A percentile compares a stretch with the other conserved stretches of the same genome.
phyloP scores from a whole-genome alignment of 2,329 filamentous ascomycete genomes.

The Colletotrichum sidae region DNA sequence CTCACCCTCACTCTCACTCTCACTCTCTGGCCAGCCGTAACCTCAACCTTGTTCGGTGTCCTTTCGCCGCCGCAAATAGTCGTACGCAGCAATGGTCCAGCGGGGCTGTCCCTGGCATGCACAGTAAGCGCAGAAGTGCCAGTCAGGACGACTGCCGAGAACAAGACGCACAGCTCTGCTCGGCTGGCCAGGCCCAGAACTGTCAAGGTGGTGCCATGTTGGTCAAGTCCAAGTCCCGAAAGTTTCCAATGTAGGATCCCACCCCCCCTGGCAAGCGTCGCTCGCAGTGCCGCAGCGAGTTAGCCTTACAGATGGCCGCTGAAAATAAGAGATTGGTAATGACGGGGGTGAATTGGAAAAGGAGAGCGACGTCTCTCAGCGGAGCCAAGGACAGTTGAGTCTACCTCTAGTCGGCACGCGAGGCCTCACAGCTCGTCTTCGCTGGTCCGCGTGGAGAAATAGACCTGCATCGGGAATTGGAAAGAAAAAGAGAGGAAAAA shows the following conservation, averaged over 20 bases:
- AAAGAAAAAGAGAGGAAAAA: conserved; percentile 3
- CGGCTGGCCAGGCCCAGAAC: conserved; percentile 14
- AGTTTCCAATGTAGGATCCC: conserved; percentile 6
- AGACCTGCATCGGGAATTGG: no score
- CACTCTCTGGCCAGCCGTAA: conserved; percentile 25
- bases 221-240: conserved; percentile 31
- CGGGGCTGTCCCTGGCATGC: not conserved
- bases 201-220: conserved; percentile 35
- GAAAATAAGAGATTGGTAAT: conserved; percentile 32
- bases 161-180: conserved; percentile 9
- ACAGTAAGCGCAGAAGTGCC: conserved; percentile 26
- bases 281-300: conserved; percentile 31
- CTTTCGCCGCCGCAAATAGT: conserved; percentile 8
- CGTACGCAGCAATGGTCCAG: conserved; percentile 19
- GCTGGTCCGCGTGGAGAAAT: no score
- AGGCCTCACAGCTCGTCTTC: conserved; percentile 15
- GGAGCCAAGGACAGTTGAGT: no score
- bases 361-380: conserved; percentile 6
- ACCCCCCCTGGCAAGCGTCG: conserved; percentile 25
- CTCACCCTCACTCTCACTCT: no score
- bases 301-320: conserved; percentile 32
- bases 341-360: not conserved
- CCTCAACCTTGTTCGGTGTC: conserved; percentile 19
- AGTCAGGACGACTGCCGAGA: conserved; percentile 33
- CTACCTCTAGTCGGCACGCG: conserved; percentile 5